A percentile compares a stretch with the other conserved stretches of the same genome.
Evolutionary conservation across 1,284 basidiomycete genomes (phyloP).

Genomic region (Puccinia triticina): DNA sequence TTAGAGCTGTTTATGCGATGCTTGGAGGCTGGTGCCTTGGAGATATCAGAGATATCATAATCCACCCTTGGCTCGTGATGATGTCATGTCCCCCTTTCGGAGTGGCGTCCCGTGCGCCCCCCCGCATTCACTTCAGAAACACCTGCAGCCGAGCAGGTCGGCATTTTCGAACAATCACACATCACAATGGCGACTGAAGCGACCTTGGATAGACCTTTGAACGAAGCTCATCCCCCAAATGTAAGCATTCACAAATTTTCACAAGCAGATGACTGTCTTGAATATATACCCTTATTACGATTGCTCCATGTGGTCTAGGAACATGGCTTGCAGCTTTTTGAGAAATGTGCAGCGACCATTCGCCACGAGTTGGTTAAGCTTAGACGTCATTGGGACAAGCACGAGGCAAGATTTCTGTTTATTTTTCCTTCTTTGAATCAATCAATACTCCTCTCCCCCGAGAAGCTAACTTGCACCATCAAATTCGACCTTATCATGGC

Average conservation of each 20-base stretch:
- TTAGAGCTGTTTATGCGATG: no score
- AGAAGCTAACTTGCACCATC: not conserved
- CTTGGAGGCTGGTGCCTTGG: no score
- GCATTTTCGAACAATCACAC: no score
- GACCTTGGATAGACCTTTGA: constrained; percentile 20
- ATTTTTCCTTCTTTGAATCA: not conserved
- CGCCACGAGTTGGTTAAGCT: constrained; percentile 69
- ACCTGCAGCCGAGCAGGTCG: not conserved
- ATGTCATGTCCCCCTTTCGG: not conserved
- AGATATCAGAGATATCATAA: no score
- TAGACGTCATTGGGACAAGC: constrained; percentile 70
- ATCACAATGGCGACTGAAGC: constrained; percentile 37
- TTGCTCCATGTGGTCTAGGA: not conserved
- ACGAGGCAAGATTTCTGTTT: constrained; percentile 52
- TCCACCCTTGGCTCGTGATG: no score
- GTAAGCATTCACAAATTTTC: not conserved
- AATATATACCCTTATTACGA: not conserved
- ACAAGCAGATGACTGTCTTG: not conserved
- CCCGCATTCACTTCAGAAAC: not conserved
- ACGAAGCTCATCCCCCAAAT: constrained; percentile 21
- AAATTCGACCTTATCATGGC: not conserved
- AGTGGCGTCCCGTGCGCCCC: not conserved
- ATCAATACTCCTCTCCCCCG: not conserved
- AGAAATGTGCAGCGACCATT: constrained; percentile 65
- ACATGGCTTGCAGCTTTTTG: constrained; percentile 62